Base-by-base conservation (phyloP, 1,139 yeast species). In the Barnettozyma hawaiiensis region DNA sequence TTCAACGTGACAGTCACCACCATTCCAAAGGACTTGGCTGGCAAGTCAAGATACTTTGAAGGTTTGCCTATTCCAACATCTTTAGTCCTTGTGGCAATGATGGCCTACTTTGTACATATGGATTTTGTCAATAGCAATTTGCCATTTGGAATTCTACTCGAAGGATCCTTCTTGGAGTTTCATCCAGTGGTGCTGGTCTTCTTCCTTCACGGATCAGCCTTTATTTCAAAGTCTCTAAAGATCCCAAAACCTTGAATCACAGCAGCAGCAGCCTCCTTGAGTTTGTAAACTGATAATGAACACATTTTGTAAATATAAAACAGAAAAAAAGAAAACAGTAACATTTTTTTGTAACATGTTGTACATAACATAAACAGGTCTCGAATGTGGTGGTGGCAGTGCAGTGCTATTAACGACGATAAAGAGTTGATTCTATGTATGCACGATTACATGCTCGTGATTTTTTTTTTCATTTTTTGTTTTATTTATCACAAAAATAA, bases 41-140 rank as follows among this genome's bases (percentile, higher is more conserved):
- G 59, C 16, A 55, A 55, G 40, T 55, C 59, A 18, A 55, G 54
- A 29, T 76, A 73, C 55, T 92, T 92, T 62, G 98, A 92, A 69
- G 98, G 98, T 10, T 21, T 67, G 65, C 98, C 98, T 14, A 87
- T 92, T 55, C 98, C 98, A 45, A 81, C 95, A 5, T 83, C 95
- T 39, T 71, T 92, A 53, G 67, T 75, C 41, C 73, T 92, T 62
- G 96, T 92, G 21, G 71, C 69, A 3, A 60, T 78, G 40, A 81
- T 90, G 86, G 86, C 89, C 2, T 53, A 45, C 47, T 72, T 81
- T 48, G 84, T 80, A 21, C 71, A 71, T 50, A 68, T 72, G 45
- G 75, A 71, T 42, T 63, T 63, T 60, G 66, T 66, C 31, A 52
- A 55, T 22, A 63, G 60, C 4, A 61, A 63, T 14, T 66, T 92